These are phyloP conservation scores for Isabelozyma gotoi DNA, from an alignment of 805 yeast species.

Conservation along the genomic window DNA sequence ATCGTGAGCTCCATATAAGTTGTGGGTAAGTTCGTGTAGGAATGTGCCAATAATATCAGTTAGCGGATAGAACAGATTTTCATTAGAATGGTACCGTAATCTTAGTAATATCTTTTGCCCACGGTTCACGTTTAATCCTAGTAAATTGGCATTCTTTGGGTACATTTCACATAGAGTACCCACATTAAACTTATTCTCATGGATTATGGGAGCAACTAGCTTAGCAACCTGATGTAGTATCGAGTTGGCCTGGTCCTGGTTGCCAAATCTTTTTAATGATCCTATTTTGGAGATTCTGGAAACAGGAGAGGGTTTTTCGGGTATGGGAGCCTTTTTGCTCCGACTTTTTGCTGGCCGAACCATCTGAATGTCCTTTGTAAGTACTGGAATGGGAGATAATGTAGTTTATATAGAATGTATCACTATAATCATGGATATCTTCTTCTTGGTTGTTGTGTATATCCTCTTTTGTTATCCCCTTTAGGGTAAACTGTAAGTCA, in stretches of 20 bases:
- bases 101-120: conserved; percentile 76
- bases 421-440: not conserved
- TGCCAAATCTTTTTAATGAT: conserved; percentile 33
- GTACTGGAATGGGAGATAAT: not conserved
- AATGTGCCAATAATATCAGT: conserved; percentile 74
- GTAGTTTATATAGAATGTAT: not conserved
- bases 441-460: not conserved
- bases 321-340: not conserved
- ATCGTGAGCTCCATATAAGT: conserved; percentile 78
- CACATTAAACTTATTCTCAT: conserved; percentile 62
- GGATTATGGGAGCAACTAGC: conserved; percentile 77
- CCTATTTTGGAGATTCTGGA: conserved; percentile 36
- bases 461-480: not conserved
- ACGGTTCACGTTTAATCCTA: conserved; percentile 80
- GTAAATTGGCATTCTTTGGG: conserved; percentile 62
- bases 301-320: conserved; percentile 33
- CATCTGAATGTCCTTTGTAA: not conserved
- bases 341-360: not conserved
- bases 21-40: conserved; percentile 88
- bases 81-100: conserved; percentile 58
- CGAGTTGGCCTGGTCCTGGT: conserved; percentile 41
- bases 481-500: not conserved
- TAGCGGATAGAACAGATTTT: conserved; percentile 57
- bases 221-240: conserved; percentile 68
- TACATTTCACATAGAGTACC: conserved; percentile 74